phyloP scores from a whole-genome alignment of 805 yeast genomes.

The Metschnikowia continentalis region DNA sequence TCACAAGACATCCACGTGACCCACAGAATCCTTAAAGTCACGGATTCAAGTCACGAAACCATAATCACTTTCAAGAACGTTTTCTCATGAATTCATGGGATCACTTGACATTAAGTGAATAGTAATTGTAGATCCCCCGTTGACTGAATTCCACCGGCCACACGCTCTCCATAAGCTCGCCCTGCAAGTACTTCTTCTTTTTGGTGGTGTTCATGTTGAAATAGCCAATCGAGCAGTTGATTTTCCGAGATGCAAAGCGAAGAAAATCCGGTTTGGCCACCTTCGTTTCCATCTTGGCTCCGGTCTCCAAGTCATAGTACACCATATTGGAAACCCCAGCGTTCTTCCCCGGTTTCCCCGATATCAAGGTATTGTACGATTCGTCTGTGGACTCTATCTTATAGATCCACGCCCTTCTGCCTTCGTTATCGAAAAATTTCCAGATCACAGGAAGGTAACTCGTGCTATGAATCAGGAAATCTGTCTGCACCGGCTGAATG shows the following conservation, averaged over 20 bases:
- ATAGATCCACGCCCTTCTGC: constrained; percentile 80
- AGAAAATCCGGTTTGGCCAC: constrained; percentile 46
- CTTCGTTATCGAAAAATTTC: constrained; percentile 57
- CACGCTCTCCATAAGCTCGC: constrained; percentile 30
- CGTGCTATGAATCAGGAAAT: constrained; percentile 24
- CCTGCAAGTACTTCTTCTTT: constrained; percentile 28
- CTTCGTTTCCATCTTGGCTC: constrained; percentile 51
- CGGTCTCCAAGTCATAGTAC: constrained; percentile 60
- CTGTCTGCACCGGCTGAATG: constrained; percentile 27
- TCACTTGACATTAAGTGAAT: constrained; percentile 43
- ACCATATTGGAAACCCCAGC: constrained; percentile 36
- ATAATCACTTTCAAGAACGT: too few species aligned
- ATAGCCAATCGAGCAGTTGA: constrained; percentile 52
- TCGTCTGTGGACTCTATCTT: constrained; percentile 35
- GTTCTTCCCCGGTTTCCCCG: constrained; percentile 10
- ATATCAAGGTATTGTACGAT: constrained; percentile 26
- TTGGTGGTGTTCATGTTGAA: constrained; percentile 35
- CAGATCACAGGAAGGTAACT: constrained; percentile 34
- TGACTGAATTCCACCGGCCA: constrained; percentile 53
- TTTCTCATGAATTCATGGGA: too few species aligned
- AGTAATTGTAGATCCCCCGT: constrained; percentile 56
- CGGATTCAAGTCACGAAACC: too few species aligned
- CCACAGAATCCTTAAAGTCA: too few species aligned
- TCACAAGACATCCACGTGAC: background rate
- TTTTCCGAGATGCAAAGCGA: constrained; percentile 50